Evolutionary conservation across 2,329 filamentous ascomycete genomes (phyloP).

Genomic region (Scytalidium lignicola): DNA sequence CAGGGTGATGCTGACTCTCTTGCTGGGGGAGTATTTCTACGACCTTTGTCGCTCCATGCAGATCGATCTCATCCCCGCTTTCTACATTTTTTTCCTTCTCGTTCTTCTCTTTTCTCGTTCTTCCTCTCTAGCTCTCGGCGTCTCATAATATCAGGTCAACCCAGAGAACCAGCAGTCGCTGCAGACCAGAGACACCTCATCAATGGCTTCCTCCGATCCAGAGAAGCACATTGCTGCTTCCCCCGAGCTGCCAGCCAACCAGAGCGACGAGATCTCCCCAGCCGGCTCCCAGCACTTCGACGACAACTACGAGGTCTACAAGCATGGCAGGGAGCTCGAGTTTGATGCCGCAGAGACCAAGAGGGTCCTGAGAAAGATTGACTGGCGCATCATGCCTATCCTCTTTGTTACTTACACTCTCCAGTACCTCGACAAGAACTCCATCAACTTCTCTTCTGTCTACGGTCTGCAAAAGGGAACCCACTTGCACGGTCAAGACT

Average conservation of each 20-base stretch:
- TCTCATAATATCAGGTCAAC: background rate
- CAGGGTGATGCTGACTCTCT: no score
- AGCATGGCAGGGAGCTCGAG: constrained; percentile 22
- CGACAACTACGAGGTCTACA: constrained; percentile 33
- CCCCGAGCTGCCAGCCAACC: background rate
- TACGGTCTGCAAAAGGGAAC: constrained; percentile 43
- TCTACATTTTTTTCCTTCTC: background rate
- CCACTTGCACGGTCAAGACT: constrained; percentile 42
- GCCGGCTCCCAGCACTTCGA: constrained; percentile 23
- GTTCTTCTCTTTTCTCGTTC: background rate
- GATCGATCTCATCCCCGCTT: background rate
- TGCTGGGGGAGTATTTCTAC: no score
- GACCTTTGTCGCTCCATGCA: background rate
- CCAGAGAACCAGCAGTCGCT: no score
- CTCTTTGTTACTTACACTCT: constrained; percentile 54
- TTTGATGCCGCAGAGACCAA: constrained; percentile 22
- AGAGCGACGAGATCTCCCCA: constrained; percentile 12
- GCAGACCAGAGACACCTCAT: background rate
- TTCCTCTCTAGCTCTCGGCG: background rate
- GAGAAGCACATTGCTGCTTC: constrained; percentile 10
- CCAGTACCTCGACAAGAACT: constrained; percentile 58
- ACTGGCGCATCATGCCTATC: constrained; percentile 48
- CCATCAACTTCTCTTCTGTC: constrained; percentile 44
- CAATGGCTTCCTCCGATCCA: constrained; percentile 10
- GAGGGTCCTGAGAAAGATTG: constrained; percentile 49